Conservation (phyloP, 345 rosid species). For the Capsella bursapastoris region DNA sequence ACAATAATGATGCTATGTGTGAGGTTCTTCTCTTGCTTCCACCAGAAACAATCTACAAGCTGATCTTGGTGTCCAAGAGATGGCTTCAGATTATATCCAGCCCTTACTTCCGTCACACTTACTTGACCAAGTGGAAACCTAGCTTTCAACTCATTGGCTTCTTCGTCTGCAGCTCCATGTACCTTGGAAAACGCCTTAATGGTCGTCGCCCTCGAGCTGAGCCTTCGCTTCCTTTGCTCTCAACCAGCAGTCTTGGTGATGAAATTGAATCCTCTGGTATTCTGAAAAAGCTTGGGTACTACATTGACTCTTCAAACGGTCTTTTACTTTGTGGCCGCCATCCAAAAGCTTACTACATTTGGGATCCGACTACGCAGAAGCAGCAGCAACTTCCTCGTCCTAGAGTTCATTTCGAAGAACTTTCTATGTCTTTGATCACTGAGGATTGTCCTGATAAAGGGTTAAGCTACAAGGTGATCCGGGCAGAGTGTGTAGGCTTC, state of each 20-base stretch:
- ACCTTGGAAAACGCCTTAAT: constrained; percentile 54
- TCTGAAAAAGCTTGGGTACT: constrained; percentile 61
- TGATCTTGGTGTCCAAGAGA: constrained; percentile 58
- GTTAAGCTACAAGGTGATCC: constrained; percentile 56
- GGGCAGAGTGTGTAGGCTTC: constrained; percentile 59
- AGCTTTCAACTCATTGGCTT: constrained; percentile 60
- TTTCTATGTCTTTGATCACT: constrained; percentile 64
- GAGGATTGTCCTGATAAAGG: constrained; percentile 50
- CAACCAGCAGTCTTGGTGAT: constrained; percentile 62
- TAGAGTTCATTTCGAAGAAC: constrained; percentile 57
- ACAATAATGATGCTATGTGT: constrained; percentile 54
- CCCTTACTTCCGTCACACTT: constrained; percentile 51
- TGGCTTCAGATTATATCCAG: constrained; percentile 62
- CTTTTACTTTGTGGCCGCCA: constrained; percentile 72
- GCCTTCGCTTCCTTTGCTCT: constrained; percentile 57
- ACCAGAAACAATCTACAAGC: constrained; percentile 51
- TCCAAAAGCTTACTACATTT: constrained; percentile 65
- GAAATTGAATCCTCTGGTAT: constrained; percentile 55
- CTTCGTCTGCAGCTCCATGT: constrained; percentile 53
- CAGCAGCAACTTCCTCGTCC: constrained; percentile 55
- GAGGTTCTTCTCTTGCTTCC: constrained; percentile 60
- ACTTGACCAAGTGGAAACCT: constrained; percentile 54
- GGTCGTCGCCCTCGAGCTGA: constrained; percentile 57
- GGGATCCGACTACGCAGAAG: constrained; percentile 52
- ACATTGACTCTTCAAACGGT: constrained; percentile 66